A percentile compares a stretch with the other conserved stretches of the same genome.
Evolutionary conservation across 768 basidiomycete species (phyloP).

Genomic region (Lyophyllum atratum): DNA sequence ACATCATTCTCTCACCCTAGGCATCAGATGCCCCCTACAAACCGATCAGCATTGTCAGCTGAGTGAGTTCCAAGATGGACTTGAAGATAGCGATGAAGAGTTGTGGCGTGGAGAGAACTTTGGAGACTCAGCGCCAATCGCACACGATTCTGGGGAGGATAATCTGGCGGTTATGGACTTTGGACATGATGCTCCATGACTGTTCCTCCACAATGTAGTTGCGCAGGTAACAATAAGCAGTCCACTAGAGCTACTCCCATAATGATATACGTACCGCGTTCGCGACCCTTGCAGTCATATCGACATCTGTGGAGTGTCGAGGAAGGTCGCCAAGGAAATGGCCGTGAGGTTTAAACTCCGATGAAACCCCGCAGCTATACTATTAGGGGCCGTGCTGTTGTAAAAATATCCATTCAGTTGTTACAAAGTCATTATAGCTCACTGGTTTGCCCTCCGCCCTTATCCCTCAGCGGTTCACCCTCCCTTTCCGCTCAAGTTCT

Average conservation of each 20-base stretch:
- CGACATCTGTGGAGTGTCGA: too few relatives aligned
- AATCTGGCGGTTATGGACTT: constrained; percentile 12
- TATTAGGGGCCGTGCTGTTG: constrained; percentile 7
- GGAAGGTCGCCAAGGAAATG: constrained; percentile 7
- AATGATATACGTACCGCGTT: too few relatives aligned
- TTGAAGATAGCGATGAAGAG: constrained; percentile 16
- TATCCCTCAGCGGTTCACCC: constrained; percentile 25
- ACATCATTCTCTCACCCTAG: constrained; percentile 14
- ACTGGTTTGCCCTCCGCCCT: constrained; percentile 14
- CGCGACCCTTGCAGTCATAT: too few relatives aligned
- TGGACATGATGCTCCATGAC: constrained; percentile 1
- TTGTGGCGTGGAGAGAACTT: constrained; percentile 6
- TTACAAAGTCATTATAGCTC: constrained; percentile 21
- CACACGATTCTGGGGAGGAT: constrained; percentile 7
- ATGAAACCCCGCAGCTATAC: constrained; percentile 29
- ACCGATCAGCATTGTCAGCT: constrained; percentile 10
- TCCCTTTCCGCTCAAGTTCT: constrained; percentile 24
- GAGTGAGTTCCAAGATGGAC: constrained; percentile 6
- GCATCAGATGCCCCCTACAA: constrained; percentile 18
- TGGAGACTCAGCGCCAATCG: not conserved
- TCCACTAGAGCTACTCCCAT: too few relatives aligned
- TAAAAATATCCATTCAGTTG: constrained; percentile 18
- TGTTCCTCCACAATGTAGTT: not conserved
- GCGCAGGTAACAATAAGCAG: constrained; percentile 8
- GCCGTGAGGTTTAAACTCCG: constrained; percentile 27